Evolutionary conservation across 768 basidiomycete species (phyloP), one percentile per base, ranked within the genome.

Genomic region (Trametes villosa): DNA sequence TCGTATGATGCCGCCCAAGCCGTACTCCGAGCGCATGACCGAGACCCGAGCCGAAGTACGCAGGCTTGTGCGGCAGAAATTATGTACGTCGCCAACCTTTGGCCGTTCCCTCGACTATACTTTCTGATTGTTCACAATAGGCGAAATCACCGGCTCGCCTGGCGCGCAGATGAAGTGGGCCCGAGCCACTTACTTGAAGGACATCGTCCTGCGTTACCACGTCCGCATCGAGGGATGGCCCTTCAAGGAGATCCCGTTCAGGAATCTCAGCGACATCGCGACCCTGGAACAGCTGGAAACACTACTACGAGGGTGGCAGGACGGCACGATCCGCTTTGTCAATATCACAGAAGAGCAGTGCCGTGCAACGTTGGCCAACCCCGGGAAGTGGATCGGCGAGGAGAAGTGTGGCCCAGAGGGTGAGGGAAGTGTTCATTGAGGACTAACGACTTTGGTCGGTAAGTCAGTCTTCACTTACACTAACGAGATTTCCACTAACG

Each of bases 151-250:
- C n/a, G 60, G 64, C 26, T 66, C 70, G 41, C 61, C 60, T 36
- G 53, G 49, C 47, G 71, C 71, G 20, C 54, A 61, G 22, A 72
- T 72, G 71, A 67, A 66, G 2, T 72, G 68, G 67, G 60, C 55
- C 30, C 60, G 40, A 34, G 20, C 2, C 9, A 54, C 66, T 34
- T 70, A 69, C 57, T 67, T 67, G 68, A 58, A 56, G 40, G 68
- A 72, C 65, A 63, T 72, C 42, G 69, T 70, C 38, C 49, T 57
- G 29, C 66, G 68, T 44, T 72, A 72, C 48, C 66, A 59, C 44
- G 71, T 72, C 13, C 56, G 67, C 62, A 68, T 72, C 57, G 69
- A 68, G 33, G 71, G 71, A 8, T 70, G 69, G 71, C 69, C 71
- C 40, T 57, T 66, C 30, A 52, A 59, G 2, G 68, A 72, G 24